Base-by-base conservation (phyloP, 164 flowering plant genomes). In the Dillenia suffruticosa region DNA sequence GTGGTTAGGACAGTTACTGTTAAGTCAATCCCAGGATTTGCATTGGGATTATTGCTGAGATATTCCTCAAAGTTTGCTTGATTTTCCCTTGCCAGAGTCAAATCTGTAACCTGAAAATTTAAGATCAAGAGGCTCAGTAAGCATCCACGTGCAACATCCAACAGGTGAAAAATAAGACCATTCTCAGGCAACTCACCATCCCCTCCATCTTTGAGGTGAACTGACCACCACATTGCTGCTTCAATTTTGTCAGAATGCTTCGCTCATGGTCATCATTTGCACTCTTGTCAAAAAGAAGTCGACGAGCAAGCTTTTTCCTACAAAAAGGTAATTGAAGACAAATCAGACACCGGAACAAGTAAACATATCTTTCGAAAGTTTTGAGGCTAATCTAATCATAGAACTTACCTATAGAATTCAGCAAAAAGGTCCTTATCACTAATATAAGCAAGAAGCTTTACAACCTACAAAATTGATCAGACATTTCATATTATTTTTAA, bases 181-280 rank as follows among this genome's bases (percentile, higher is more conserved):
- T 32, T 43, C 14, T 14, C 54, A 6, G 49, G 55, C 0, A 57
- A 73, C 87, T 69, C 5, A 89, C 98, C 98, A 90, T 92, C 24
- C 98, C 94, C 81, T 92, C 98, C 98, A 92, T 92, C 79, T 90
- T 92, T 26, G 98, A 92, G 12, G 98, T 92, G 73, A 92, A 92
- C 77, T 92, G 98, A 50, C 96, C 93, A 68, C 98, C 98, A 71
- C 90, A 90, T 71, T 92, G 98, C 74, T 90, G 95, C 75, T 92
- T 92, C 77, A 92, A 65, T 71, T 92, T 92, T 44, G 98, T 81
- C 72, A 92, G 57, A 47, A 88, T 86, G 77, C 93, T 84, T 72
- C 96, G 80, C 67, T 92, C 98, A 71, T 90, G 98, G 57, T 90
- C 98, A 74, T 90, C 97, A 75, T 87, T 92, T 12, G 93, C 93